Evolutionary conservation across 768 basidiomycete species (phyloP).

Genomic region (Boletus edulis): DNA sequence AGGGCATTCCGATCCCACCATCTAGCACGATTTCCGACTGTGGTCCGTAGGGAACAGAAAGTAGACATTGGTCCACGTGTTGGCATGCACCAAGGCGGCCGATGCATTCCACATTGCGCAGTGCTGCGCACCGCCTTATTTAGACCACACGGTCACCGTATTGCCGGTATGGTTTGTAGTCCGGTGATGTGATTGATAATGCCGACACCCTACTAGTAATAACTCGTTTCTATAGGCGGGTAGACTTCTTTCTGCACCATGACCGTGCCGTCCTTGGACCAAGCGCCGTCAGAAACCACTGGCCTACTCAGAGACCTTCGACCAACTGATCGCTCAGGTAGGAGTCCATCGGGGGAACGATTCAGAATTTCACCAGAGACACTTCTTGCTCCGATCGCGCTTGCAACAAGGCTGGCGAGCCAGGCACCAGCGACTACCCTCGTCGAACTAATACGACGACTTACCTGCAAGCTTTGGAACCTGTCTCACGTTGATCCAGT

Average conservation of each 20-base stretch:
- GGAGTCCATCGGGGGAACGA: background rate
- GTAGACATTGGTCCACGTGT: too few relatives aligned
- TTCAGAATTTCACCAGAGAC: conserved; percentile 11
- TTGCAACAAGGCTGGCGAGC: conserved; percentile 20
- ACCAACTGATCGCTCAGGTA: background rate
- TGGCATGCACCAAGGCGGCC: too few relatives aligned
- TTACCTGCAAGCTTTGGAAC: conserved; percentile 26
- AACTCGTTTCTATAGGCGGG: background rate
- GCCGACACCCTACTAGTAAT: too few relatives aligned
- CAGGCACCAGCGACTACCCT: conserved; percentile 27
- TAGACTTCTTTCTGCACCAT: background rate
- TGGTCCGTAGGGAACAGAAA: too few relatives aligned
- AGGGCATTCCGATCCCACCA: too few relatives aligned
- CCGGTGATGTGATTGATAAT: too few relatives aligned
- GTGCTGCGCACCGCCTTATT: too few relatives aligned
- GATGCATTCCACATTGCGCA: too few relatives aligned
- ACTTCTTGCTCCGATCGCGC: conserved; percentile 26
- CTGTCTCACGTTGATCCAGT: conserved; percentile 3
- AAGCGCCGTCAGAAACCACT: conserved; percentile 2
- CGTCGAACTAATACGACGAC: conserved; percentile 22
- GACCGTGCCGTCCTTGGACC: conserved; percentile 9
- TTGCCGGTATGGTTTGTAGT: too few relatives aligned
- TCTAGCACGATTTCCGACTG: too few relatives aligned
- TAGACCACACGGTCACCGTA: too few relatives aligned
- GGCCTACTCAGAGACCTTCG: conserved; percentile 3